phyloP scores from a whole-genome alignment of 2,329 filamentous ascomycete species.

The Epichloe sibirici region DNA sequence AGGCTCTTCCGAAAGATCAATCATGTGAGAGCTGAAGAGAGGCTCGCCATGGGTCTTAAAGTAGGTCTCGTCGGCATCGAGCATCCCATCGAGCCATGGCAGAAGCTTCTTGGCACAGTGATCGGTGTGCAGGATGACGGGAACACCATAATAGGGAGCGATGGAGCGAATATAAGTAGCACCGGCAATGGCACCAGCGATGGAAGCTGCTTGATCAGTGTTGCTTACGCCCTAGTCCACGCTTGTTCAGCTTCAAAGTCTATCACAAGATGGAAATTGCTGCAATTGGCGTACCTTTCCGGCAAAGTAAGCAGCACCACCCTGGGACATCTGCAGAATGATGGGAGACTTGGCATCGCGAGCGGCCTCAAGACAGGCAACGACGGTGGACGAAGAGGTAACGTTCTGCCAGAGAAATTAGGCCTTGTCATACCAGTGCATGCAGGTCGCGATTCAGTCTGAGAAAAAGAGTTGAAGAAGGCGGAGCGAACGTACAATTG shows the following conservation, averaged over 20 bases:
- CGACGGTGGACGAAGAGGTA: constrained; percentile 69
- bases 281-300: constrained; percentile 49
- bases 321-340: constrained; percentile 88
- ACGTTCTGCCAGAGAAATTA: constrained; percentile 47
- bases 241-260: neutral
- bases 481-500: constrained; percentile 36
- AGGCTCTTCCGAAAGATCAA: constrained; percentile 86
- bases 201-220: constrained; percentile 69
- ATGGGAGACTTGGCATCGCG: constrained; percentile 83
- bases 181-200: constrained; percentile 75
- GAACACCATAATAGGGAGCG: constrained; percentile 77
- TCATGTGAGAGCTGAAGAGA: constrained; percentile 96
- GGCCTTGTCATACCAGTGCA: neutral
- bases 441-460: constrained; percentile 1
- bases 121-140: constrained; percentile 91
- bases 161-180: constrained; percentile 89
- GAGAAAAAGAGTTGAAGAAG: neutral
- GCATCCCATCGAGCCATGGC: constrained; percentile 92
- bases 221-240: constrained; percentile 57
- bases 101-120: constrained; percentile 99
- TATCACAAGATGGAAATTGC: neutral
- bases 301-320: constrained; percentile 85
- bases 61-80: constrained; percentile 86
- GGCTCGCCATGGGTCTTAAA: constrained; percentile 90
- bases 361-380: constrained; percentile 86